Base-by-base conservation (phyloP, 257 asterid genomes). In the Linaria vulgaris region DNA sequence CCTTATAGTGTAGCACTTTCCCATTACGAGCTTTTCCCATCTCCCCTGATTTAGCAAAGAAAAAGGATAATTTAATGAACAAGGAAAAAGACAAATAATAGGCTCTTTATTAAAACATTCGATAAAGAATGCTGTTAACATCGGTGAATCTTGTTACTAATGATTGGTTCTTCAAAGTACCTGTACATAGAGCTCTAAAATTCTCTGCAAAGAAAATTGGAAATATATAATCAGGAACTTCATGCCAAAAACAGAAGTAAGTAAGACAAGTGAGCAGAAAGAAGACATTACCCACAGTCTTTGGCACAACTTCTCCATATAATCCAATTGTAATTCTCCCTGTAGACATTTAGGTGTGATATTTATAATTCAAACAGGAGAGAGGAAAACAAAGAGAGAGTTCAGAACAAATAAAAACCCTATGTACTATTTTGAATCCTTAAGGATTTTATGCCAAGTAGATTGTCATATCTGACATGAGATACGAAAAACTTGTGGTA, bases 111-210 rank as follows among this genome's bases (percentile, higher is more conserved):
- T 17, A 54, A 30, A 58, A 14, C 41, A 70, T 23, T 45, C 22
- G 38, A 57, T 11, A 21, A 23, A 22, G 12, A 44, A 55, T 51
- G 6, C 34, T 6, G 34, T 27, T n/a, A n/a, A n/a, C n/a, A n/a
- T n/a, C n/a, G n/a, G n/a, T n/a, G n/a, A n/a, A n/a, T n/a, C n/a
- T n/a, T n/a, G n/a, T n/a, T n/a, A n/a, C n/a, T n/a, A n/a, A n/a
- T n/a, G 6, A 45, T 39, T 22, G 22, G 44, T 48, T 65, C 55
- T 71, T 69, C 56, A 30, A 80, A 56, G 20, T 90, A 94, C 99
- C 99, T 84, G 97, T 94, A 84, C 99, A 90, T 77, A 94, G 83
- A 61, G 96, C 92, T 78, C 99, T 79, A 71, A 94, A 94, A 72
- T 94, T 94, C 79, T 90, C 99, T 94, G 99, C 80, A 79, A 69